A percentile compares a stretch with the other conserved stretches of the same genome.
Conservation (phyloP, 2,329 filamentous ascomycete genomes). For the Geoglossum cookeanum region DNA sequence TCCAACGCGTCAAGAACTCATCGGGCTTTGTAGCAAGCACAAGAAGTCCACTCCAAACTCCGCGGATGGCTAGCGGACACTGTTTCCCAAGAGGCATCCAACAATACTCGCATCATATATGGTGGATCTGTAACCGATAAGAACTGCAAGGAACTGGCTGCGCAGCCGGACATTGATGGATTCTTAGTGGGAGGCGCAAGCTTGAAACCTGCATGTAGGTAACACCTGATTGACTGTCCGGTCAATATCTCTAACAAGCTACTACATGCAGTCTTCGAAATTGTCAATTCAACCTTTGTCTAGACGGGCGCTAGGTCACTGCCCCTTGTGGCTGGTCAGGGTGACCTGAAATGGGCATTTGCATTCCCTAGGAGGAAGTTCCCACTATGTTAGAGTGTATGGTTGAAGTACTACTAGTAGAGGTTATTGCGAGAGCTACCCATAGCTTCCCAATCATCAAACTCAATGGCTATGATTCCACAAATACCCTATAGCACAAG, state of each 20-base stretch:
- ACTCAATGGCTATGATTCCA: background rate
- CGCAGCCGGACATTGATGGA: slow-evolving; percentile 88
- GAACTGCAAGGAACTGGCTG: slow-evolving; percentile 86
- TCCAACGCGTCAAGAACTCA: background rate
- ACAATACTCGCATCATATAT: slow-evolving; percentile 86
- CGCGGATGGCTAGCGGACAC: slow-evolving; percentile 63
- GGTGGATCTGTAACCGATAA: slow-evolving; percentile 94
- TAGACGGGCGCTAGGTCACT: background rate
- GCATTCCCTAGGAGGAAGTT: background rate
- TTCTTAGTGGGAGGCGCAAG: slow-evolving; percentile 94
- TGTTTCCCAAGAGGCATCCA: slow-evolving; percentile 58
- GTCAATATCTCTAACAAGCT: background rate
- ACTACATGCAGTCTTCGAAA: slow-evolving; percentile 36
- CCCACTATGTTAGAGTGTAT: background rate
- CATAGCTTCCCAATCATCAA: background rate
- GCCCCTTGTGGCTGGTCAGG: background rate
- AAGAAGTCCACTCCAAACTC: slow-evolving; percentile 86
- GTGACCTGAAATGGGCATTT: background rate
- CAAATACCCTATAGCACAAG: background rate
- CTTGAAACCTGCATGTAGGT: slow-evolving; percentile 86
- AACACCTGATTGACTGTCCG: background rate
- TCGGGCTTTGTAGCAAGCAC: slow-evolving; percentile 39
- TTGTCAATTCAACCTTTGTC: slow-evolving; percentile 42
- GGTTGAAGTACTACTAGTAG: background rate
- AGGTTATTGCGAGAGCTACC: background rate